Evolutionary conservation across 2,329 filamentous ascomycete genomes (phyloP).

Genomic region (Cryphonectria radicalis): DNA sequence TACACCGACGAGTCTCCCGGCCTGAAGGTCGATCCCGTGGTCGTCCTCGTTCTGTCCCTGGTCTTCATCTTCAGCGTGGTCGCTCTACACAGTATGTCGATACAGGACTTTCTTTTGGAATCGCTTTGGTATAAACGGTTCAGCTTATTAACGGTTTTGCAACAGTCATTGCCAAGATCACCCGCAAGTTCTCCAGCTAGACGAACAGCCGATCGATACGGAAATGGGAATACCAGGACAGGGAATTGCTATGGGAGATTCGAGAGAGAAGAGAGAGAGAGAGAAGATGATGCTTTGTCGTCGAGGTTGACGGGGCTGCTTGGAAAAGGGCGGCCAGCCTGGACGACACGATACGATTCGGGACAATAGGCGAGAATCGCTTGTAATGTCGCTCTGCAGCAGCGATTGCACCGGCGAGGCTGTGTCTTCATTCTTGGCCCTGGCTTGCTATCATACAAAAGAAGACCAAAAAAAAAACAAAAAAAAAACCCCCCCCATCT

Average conservation of each 20-base stretch:
- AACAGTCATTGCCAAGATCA: constrained; percentile 92
- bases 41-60: constrained; percentile 92
- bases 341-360: constrained; percentile 3
- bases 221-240: not conserved
- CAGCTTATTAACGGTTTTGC: constrained; percentile 31
- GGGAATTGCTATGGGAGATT: not conserved
- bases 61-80: constrained; percentile 99
- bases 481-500: not conserved
- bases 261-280: not conserved
- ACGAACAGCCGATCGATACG: constrained; percentile 2
- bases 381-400: constrained; percentile 24
- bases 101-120: not conserved
- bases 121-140: not conserved
- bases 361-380: constrained; percentile 12
- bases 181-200: constrained; percentile 79
- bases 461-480: not conserved
- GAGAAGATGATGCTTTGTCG: not conserved
- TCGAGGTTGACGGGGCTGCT: not conserved
- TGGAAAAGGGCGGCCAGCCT: not conserved
- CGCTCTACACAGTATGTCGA: constrained; percentile 87
- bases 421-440: not conserved
- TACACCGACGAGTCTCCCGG: constrained; percentile 99
- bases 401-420: constrained; percentile 9
- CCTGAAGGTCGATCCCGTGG: constrained; percentile 95
- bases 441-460: not conserved